Percentiles rank a stretch among this genome's conserved stretches.
Evolutionary conservation across 2,329 filamentous ascomycete species (phyloP).

Genomic region (Coniochaeta hoffmannii): DNA sequence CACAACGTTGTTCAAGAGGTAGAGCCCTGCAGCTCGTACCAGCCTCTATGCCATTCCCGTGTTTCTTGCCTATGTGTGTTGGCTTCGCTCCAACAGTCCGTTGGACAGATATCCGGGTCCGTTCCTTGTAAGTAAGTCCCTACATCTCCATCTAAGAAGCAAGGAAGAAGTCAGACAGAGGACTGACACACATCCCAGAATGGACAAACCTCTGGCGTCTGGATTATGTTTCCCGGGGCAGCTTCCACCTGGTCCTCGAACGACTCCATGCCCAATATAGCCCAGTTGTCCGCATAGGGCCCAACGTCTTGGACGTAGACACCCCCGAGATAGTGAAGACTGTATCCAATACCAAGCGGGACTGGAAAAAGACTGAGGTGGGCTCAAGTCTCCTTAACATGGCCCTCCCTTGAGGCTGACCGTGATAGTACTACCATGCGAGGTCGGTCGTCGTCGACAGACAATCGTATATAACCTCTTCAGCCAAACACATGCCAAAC

Average conservation of each 20-base stretch:
- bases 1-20: no score
- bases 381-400: not conserved
- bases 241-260: slow-evolving; percentile 19
- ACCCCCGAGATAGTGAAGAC: slow-evolving; percentile 38
- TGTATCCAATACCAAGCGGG: slow-evolving; percentile 23
- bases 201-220: slow-evolving; percentile 29
- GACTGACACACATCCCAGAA: no score
- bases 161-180: no score
- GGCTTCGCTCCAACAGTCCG: not conserved
- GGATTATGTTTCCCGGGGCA: slow-evolving; percentile 14
- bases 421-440: slow-evolving; percentile 25
- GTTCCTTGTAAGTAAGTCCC: not conserved
- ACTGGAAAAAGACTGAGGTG: slow-evolving; percentile 18
- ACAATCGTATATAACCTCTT: slow-evolving; percentile 30
- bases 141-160: no score
- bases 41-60: no score
- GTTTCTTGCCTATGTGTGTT: not conserved
- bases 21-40: no score
- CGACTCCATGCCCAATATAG: slow-evolving; percentile 28
- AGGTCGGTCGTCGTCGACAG: slow-evolving; percentile 25
- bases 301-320: slow-evolving; percentile 44
- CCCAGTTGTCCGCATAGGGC: slow-evolving; percentile 27
- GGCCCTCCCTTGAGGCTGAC: not conserved
- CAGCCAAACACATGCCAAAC: slow-evolving; percentile 22
- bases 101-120: not conserved